Evolutionary conservation across 805 yeast species (phyloP).

Genomic region (Hagleromyces aurorensis): DNA sequence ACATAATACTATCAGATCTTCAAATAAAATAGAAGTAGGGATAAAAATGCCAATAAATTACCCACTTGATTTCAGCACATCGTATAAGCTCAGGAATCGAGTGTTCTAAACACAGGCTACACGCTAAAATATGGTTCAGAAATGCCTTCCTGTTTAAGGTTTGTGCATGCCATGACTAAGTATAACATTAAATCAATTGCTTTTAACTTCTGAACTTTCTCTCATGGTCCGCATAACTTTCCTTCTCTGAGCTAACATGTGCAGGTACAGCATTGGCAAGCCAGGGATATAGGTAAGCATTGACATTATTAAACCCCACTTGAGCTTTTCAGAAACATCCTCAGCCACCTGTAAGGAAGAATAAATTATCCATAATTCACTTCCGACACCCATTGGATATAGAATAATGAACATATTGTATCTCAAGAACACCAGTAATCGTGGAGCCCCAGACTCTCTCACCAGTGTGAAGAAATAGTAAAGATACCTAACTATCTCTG

Average conservation of each 20-base stretch:
- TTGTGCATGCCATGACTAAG: no score
- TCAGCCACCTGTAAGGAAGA: constrained; percentile 67
- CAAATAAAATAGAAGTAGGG: no score
- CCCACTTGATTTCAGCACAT: no score
- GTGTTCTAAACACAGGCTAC: no score
- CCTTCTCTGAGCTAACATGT: constrained; percentile 83
- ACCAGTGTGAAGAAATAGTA: constrained; percentile 44
- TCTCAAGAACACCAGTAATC: constrained; percentile 63
- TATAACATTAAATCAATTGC: constrained; percentile 1
- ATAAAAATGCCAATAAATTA: no score
- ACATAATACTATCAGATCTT: no score
- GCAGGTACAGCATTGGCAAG: constrained; percentile 70
- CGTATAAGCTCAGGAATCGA: no score
- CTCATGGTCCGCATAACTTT: constrained; percentile 51
- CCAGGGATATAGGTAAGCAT: constrained; percentile 78
- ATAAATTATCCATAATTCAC: constrained; percentile 67
- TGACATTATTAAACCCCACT: constrained; percentile 45
- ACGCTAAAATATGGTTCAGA: no score
- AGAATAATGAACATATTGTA: constrained; percentile 76
- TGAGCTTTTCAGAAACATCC: constrained; percentile 43
- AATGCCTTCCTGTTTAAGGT: no score
- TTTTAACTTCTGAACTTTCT: constrained; percentile 3
- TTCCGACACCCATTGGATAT: constrained; percentile 88
- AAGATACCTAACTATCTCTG: constrained; percentile 87
- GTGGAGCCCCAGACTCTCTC: constrained; percentile 40